Evolutionary conservation across 352 stramenopile genomes (phyloP).

Genomic region (Globisporangium spinosum): DNA sequence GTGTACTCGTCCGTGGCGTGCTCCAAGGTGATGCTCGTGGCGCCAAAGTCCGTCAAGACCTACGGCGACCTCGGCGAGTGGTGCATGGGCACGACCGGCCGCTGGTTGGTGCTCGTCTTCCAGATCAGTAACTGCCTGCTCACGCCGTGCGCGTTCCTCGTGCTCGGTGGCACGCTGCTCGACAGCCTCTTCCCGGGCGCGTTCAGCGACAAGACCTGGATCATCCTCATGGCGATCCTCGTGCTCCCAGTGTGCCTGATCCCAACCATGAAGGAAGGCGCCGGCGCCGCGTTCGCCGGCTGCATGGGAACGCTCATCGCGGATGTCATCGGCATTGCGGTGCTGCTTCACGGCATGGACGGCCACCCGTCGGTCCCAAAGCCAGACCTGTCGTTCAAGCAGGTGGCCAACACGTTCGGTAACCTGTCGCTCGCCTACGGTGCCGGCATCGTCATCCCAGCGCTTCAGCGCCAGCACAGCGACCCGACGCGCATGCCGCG

Average conservation of each 20-base stretch:
- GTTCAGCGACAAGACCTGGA: constrained; percentile 23
- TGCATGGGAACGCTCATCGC: constrained; percentile 27
- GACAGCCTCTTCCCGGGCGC: constrained; percentile 21
- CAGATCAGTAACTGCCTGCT: constrained; percentile 20
- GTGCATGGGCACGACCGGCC: constrained; percentile 23
- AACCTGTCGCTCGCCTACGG: constrained; percentile 30
- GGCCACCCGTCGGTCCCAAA: constrained; percentile 18
- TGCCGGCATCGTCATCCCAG: constrained; percentile 41
- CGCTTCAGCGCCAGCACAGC: constrained; percentile 46
- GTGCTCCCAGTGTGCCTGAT: constrained; percentile 26
- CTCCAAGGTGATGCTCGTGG: constrained; percentile 26
- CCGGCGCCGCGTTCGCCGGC: constrained; percentile 25
- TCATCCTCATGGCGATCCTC: constrained; percentile 27
- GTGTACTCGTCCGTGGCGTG: constrained; percentile 27
- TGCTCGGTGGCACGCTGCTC: constrained; percentile 24
- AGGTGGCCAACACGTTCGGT: constrained; percentile 25
- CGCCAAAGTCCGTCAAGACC: constrained; percentile 24
- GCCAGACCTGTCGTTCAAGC: constrained; percentile 24
- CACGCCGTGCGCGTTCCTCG: constrained; percentile 21
- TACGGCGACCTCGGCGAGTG: constrained; percentile 32
- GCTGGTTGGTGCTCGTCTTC: constrained; percentile 21
- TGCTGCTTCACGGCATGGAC: constrained; percentile 25
- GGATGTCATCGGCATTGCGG: constrained; percentile 20
- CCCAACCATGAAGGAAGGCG: constrained; percentile 29
- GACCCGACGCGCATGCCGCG: constrained; percentile 49